Evolutionary conservation across 192 early-diverging fungal genomes (phyloP), one percentile per base, ranked within the genome.

Genomic region (Spizellomyces punctatus): DNA sequence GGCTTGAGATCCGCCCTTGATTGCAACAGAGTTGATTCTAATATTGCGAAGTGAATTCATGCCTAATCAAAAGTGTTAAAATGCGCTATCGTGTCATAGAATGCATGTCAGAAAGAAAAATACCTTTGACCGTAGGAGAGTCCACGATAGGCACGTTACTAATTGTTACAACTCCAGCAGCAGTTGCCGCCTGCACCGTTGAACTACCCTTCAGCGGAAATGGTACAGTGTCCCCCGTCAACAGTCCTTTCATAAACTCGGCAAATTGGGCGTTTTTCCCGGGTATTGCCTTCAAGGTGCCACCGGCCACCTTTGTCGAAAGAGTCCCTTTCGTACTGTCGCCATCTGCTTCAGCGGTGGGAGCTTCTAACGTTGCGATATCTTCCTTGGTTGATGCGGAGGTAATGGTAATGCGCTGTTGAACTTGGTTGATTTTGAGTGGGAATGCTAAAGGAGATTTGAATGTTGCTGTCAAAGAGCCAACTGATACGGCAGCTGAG

Each of bases 401-500:
- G 54, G 54, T 56, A 19, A 56, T 56, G 7, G n/a, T 22, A 56
- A 56, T 56, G 5, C n/a, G n/a, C 54, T 56, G 54, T 0, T 56
- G 54, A n/a, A 22, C 22, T 22, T 56, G 54, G 22, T 22, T 56
- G 7, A 56, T 56, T 56, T 56, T 56, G n/a, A 56, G 22, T 6
- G 54, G 54, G 22, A 56, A 56, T 6, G 54, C 22, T 6, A 56
- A 56, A 6, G 54, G 54, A n/a, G 54, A 56, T 22, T 7, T 56
- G 54, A 56, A 56, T 19, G n/a, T 22, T 19, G 54, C 54, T 7
- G 54, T 19, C 54, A 56, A 22, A 56, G 54, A 56, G 54, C 5
- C 54, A 7, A 56, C 54, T n/a, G 54, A 56, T n/a, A 56, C 54
- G 54, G 54, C 22, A 56, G 54, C n/a, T n/a, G 54, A 19, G 54